A percentile compares a stretch with the other conserved stretches of the same genome.
These are phyloP conservation scores for Mytilinidion resinicola DNA, from an alignment of 495 filamentous ascomycete species.

Conservation along the genomic window DNA sequence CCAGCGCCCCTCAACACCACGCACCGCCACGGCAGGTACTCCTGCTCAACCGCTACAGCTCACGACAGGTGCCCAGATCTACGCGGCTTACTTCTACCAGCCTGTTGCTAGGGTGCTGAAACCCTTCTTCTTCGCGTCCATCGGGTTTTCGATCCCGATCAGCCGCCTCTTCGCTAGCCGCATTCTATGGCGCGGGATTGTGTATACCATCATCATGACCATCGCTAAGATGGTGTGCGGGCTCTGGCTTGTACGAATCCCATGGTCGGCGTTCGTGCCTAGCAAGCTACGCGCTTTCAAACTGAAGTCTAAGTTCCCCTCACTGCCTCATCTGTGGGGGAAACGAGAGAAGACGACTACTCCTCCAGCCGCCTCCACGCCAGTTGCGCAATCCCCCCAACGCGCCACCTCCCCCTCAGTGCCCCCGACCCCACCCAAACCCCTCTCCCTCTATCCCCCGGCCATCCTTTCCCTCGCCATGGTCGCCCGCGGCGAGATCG, in stretches of 20 bases:
- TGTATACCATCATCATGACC: slow-evolving; percentile 66
- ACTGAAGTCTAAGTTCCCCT: slow-evolving; percentile 5
- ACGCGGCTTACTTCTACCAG: slow-evolving; percentile 50
- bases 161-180: slow-evolving; percentile 56
- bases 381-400: not conserved
- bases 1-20: too few species aligned
- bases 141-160: slow-evolving; percentile 75
- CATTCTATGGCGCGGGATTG: slow-evolving; percentile 64
- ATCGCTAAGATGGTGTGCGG: slow-evolving; percentile 59
- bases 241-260: slow-evolving; percentile 54
- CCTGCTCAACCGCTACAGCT: too few species aligned
- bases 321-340: slow-evolving; percentile 22
- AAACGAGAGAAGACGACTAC: slow-evolving; percentile 2
- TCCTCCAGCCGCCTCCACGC: not conserved
- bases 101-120: slow-evolving; percentile 51
- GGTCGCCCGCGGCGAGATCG: slow-evolving; percentile 73
- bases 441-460: slow-evolving; percentile 53
- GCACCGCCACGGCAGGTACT: too few species aligned
- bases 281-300: not conserved
- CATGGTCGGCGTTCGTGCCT: not conserved
- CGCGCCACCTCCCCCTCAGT: not conserved
- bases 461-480: slow-evolving; percentile 57
- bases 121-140: slow-evolving; percentile 75
- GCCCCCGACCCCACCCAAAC: slow-evolving; percentile 33
- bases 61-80: slow-evolving; percentile 40